Conservation (phyloP, 441 rosid species). For the Melastoma candidum region DNA sequence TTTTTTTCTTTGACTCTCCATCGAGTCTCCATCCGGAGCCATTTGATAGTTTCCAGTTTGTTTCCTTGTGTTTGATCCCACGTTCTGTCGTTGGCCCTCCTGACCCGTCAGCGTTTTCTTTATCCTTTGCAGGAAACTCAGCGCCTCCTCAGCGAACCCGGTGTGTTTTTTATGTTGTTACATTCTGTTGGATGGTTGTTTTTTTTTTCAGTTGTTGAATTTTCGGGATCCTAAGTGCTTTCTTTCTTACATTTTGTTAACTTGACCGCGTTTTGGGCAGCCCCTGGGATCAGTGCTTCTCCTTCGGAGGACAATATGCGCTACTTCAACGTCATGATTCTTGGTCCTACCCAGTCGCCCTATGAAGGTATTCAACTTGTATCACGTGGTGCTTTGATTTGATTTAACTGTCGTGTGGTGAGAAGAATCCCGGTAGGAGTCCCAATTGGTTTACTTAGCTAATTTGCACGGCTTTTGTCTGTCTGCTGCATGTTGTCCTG, state of each 20-base stretch:
- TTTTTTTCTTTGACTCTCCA: too few relatives aligned
- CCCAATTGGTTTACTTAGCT: too few relatives aligned
- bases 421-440: too few relatives aligned
- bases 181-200: too few relatives aligned
- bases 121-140: slow-evolving; percentile 72
- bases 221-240: too few relatives aligned
- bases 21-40: too few relatives aligned
- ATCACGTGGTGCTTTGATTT: too few relatives aligned
- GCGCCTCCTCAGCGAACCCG: slow-evolving; percentile 97
- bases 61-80: neutral
- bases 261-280: slow-evolving; percentile 25
- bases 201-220: too few relatives aligned
- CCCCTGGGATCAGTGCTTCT: slow-evolving; percentile 95
- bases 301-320: slow-evolving; percentile 98
- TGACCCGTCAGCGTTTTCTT: slow-evolving; percentile 9
- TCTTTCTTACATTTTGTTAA: neutral
- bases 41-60: too few relatives aligned
- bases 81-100: neutral
- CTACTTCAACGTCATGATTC: slow-evolving; percentile 95
- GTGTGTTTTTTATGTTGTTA: slow-evolving; percentile 22
- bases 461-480: too few relatives aligned
- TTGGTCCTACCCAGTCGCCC: slow-evolving; percentile 96
- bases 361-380: slow-evolving; percentile 58
- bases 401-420: too few relatives aligned
- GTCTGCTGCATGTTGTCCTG: too few relatives aligned